phyloP scores from a whole-genome alignment of 2,329 filamentous ascomycete genomes.

The Colletotrichum tofieldiae region DNA sequence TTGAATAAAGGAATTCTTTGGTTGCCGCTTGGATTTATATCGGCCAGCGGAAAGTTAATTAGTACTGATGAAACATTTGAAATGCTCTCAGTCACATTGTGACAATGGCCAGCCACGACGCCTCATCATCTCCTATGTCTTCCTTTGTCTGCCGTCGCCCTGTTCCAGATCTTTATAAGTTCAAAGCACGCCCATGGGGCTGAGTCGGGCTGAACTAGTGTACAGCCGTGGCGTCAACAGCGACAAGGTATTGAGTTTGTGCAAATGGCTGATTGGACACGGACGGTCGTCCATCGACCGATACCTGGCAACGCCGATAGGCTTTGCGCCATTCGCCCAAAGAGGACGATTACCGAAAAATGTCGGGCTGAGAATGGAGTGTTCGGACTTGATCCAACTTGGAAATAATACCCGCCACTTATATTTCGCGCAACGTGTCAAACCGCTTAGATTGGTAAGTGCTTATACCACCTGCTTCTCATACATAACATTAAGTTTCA shows the following conservation, averaged over 20 bases:
- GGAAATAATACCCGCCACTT: neutral
- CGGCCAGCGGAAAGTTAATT: neutral
- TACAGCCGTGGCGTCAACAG: neutral
- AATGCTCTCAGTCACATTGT: slow-evolving; percentile 19
- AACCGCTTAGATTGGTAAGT: neutral
- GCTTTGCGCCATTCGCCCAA: neutral
- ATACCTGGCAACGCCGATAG: neutral
- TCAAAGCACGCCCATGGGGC: neutral
- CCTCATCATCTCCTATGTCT: slow-evolving; percentile 24
- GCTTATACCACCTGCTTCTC: neutral
- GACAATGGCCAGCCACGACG: slow-evolving; percentile 14
- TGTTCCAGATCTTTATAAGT: neutral
- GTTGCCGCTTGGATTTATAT: neutral
- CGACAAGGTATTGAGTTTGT: neutral
- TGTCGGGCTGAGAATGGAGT: neutral
- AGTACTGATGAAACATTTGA: slow-evolving; percentile 27
- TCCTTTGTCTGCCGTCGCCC: slow-evolving; percentile 1
- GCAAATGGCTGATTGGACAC: too few species aligned
- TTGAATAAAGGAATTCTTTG: neutral
- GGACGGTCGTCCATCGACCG: neutral
- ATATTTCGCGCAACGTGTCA: neutral
- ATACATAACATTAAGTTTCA: neutral
- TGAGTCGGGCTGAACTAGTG: neutral
- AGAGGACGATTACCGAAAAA: neutral
- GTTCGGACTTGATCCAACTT: neutral